phyloP scores from a whole-genome alignment of 768 basidiomycete genomes.

The Lanmaoa pseudosensibilis region DNA sequence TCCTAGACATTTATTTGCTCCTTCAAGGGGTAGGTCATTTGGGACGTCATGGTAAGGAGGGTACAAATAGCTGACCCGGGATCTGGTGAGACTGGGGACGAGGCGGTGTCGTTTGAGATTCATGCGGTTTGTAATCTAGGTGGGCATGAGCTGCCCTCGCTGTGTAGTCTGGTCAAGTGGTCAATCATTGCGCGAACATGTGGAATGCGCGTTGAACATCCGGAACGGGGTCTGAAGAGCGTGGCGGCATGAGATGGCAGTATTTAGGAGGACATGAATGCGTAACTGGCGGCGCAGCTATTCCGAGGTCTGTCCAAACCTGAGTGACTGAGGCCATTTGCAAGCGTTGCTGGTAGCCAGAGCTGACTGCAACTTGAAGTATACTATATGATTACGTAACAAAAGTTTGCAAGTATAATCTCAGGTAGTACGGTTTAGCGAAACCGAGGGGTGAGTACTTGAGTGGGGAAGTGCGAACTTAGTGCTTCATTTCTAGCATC shows the following conservation, averaged over 20 bases:
- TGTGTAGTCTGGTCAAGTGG: slow-evolving; percentile 26
- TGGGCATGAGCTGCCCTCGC: slow-evolving; percentile 26
- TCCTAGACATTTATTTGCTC: not conserved
- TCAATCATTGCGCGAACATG: slow-evolving; percentile 33
- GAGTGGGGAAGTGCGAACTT: not conserved
- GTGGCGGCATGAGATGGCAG: slow-evolving; percentile 21
- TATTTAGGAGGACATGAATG: slow-evolving; percentile 15
- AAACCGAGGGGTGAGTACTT: not conserved
- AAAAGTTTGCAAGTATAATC: not conserved
- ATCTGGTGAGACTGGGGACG: slow-evolving; percentile 12
- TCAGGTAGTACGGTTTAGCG: not conserved
- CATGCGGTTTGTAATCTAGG: slow-evolving; percentile 23
- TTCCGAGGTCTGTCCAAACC: slow-evolving; percentile 1
- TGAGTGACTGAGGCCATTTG: slow-evolving; percentile 4
- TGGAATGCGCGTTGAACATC: slow-evolving; percentile 34
- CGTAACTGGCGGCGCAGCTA: slow-evolving; percentile 13
- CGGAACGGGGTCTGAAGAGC: slow-evolving; percentile 28
- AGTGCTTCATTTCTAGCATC: not conserved
- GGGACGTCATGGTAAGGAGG: slow-evolving; percentile 3
- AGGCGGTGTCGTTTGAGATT: slow-evolving; percentile 19
- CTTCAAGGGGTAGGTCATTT: not conserved
- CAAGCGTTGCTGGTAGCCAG: not conserved
- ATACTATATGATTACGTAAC: slow-evolving; percentile 16
- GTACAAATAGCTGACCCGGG: slow-evolving; percentile 5
- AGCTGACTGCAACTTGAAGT: not conserved